A percentile compares a stretch with the other conserved stretches of the same genome.
These are phyloP conservation scores for Otatea glauca DNA, from an alignment of 176 grass and related monocot species.

Conservation along the genomic window DNA sequence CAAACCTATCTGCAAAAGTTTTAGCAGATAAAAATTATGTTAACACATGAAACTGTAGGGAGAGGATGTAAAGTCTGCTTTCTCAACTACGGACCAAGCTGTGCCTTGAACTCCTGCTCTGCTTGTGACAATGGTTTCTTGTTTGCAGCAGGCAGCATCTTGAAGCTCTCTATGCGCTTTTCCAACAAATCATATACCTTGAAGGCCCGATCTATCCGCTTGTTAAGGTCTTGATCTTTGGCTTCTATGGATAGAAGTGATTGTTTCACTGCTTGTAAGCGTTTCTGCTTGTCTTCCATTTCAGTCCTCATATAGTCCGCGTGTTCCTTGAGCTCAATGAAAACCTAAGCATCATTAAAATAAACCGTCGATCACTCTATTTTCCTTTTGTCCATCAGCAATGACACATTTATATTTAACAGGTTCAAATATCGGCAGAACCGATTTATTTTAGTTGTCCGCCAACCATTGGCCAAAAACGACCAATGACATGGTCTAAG, in stretches of 20 bases:
- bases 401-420: slow-evolving; percentile 14
- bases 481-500: slow-evolving; percentile 7
- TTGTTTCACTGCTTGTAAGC: slow-evolving; percentile 65
- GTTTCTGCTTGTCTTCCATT: slow-evolving; percentile 79
- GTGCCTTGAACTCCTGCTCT: slow-evolving; percentile 86
- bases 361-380: slow-evolving; percentile 16
- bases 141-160: slow-evolving; percentile 76
- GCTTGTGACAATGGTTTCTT: slow-evolving; percentile 91
- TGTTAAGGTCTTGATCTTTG: slow-evolving; percentile 64
- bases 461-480: not conserved
- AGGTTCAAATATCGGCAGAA: slow-evolving; percentile 4
- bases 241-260: slow-evolving; percentile 66
- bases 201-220: slow-evolving; percentile 57
- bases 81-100: slow-evolving; percentile 62
- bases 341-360: slow-evolving; percentile 66
- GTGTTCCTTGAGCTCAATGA: slow-evolving; percentile 89
- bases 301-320: slow-evolving; percentile 66
- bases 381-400: slow-evolving; percentile 2
- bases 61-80: slow-evolving; percentile 13
- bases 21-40: slow-evolving; percentile 12
- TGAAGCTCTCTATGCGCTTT: slow-evolving; percentile 81
- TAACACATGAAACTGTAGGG: not conserved
- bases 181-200: slow-evolving; percentile 76
- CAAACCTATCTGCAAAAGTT: slow-evolving; percentile 72
- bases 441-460: not conserved